Percentiles rank a stretch among this genome's conserved stretches.
These are phyloP conservation scores for Oryza glaberrima DNA, from an alignment of 176 grass and related monocot species.

Conservation along the genomic window DNA sequence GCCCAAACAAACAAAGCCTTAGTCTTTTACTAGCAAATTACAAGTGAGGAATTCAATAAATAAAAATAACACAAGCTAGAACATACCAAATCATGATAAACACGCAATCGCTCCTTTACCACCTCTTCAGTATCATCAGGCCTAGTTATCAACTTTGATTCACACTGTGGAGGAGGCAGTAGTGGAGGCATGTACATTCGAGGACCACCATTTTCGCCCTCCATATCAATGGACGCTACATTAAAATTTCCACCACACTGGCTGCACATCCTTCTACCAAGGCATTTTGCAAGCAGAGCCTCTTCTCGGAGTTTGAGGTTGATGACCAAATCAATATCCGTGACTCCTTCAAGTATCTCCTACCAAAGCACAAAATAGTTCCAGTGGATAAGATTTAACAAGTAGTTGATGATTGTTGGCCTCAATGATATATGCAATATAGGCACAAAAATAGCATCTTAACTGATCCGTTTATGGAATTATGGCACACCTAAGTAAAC, in stretches of 20 bases:
- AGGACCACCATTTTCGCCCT: constrained; percentile 73
- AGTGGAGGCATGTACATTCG: constrained; percentile 90
- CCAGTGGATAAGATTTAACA: background rate
- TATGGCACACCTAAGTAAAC: background rate
- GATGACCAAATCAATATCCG: constrained; percentile 89
- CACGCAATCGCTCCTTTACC: constrained; percentile 77
- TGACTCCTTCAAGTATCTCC: constrained; percentile 96
- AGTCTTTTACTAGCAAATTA: background rate
- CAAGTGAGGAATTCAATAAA: background rate
- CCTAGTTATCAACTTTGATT: constrained; percentile 70
- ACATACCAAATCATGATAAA: constrained; percentile 86
- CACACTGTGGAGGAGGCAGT: constrained; percentile 70
- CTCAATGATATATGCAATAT: background rate
- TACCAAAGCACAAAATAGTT: constrained; percentile 33
- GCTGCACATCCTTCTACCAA: constrained; percentile 95
- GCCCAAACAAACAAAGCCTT: too few relatives aligned
- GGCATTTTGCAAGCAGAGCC: constrained; percentile 75
- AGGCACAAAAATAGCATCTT: background rate
- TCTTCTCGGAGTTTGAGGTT: constrained; percentile 90
- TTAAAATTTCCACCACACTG: constrained; percentile 93
- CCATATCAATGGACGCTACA: constrained; percentile 81
- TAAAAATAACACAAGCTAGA: background rate
- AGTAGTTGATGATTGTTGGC: background rate
- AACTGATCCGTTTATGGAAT: background rate
- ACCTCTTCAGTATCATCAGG: constrained; percentile 86